Percentiles rank a stretch among this genome's conserved stretches.
Evolutionary conservation across 176 grass and related monocot species (phyloP).

Genomic region (Olyra latifolia): DNA sequence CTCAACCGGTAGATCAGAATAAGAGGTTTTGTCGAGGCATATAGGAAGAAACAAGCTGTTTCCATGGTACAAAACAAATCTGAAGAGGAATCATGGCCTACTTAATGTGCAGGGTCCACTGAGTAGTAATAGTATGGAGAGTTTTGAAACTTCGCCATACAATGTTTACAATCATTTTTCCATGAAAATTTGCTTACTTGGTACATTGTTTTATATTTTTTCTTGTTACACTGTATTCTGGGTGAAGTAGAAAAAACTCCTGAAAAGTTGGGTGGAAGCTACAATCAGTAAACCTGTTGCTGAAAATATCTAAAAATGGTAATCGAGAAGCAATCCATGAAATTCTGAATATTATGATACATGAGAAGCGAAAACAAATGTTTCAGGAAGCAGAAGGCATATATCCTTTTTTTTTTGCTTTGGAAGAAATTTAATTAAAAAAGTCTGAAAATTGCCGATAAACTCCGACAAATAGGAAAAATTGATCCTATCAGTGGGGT

Average conservation of each 20-base stretch:
- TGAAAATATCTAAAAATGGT: not conserved
- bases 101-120: not conserved
- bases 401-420: too few species aligned
- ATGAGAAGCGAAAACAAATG: not conserved
- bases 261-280: not conserved
- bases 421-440: too few species aligned
- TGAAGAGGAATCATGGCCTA: constrained; percentile 10
- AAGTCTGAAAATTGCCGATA: too few species aligned
- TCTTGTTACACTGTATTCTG: not conserved
- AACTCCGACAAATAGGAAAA: too few species aligned
- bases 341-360: not conserved
- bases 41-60: constrained; percentile 33
- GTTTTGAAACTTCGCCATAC: not conserved
- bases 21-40: constrained; percentile 19
- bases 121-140: not conserved
- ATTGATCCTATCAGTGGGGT: too few species aligned
- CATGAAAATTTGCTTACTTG: not conserved
- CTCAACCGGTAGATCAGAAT: constrained; percentile 14
- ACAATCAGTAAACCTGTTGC: not conserved
- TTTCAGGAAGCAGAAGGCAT: not conserved
- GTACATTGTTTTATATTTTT: not conserved
- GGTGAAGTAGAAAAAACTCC: not conserved
- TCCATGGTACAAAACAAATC: constrained; percentile 29
- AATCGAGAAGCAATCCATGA: not conserved
- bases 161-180: not conserved